Evolutionary conservation across 495 filamentous ascomycete species (phyloP).

Genomic region (Echria macrotheca): DNA sequence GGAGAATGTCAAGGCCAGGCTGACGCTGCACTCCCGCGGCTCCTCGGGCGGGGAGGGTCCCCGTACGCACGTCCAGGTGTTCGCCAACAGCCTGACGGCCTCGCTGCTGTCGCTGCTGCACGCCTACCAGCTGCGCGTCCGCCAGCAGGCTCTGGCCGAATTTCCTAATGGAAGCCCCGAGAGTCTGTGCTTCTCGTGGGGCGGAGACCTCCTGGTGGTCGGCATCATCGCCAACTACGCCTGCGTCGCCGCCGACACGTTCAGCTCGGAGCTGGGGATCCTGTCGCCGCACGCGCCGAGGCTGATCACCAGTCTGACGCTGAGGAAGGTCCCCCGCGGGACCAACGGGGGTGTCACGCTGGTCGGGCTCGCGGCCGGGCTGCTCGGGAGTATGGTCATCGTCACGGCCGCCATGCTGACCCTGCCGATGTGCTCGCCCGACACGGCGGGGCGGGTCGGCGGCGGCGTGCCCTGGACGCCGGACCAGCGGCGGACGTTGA

Average conservation of each 20-base stretch:
- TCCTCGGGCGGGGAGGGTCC: conserved; percentile 69
- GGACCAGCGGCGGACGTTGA: conserved; percentile 48
- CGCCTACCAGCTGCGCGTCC: conserved; percentile 52
- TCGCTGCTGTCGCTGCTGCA: conserved; percentile 69
- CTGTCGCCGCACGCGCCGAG: conserved; percentile 68
- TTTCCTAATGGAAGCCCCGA: conserved; percentile 18
- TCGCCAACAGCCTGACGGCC: conserved; percentile 80
- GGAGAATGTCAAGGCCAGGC: conserved; percentile 71
- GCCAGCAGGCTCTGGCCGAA: conserved; percentile 26
- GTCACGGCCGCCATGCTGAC: conserved; percentile 58
- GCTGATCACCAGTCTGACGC: conserved; percentile 75
- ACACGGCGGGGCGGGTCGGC: conserved; percentile 27
- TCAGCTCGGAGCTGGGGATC: conserved; percentile 93
- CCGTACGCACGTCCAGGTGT: conserved; percentile 80
- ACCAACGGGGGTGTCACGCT: conserved; percentile 89
- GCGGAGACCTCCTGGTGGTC: conserved; percentile 50
- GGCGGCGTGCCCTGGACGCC: conserved; percentile 39
- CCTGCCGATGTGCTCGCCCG: conserved; percentile 60
- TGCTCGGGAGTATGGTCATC: conserved; percentile 68
- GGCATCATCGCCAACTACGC: conserved; percentile 76
- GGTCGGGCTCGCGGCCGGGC: conserved; percentile 65
- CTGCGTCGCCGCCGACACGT: conserved; percentile 86
- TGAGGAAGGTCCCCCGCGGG: conserved; percentile 73
- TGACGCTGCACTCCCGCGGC: conserved; percentile 73
- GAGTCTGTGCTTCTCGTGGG: conserved; percentile 44